Base-by-base conservation (phyloP, 441 rosid species). In the Adansonia madagascariensis region DNA sequence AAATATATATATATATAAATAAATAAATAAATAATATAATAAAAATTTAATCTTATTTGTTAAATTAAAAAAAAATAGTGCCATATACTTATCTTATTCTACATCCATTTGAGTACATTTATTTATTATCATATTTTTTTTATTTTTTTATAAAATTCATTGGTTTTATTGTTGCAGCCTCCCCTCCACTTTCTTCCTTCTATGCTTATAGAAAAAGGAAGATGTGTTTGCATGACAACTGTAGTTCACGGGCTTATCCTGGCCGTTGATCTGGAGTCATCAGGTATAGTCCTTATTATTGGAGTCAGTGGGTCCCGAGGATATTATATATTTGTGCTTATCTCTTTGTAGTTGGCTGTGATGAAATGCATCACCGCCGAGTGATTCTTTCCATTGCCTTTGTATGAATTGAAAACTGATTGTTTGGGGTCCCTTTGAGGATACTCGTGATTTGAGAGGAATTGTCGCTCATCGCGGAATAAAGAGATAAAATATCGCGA, bases 391-490 rank as follows among this genome's bases (percentile, higher is more conserved):
- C 31, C 31, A 27, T 50, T 15, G 56, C 14, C 56, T 50, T 50
- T 50, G 56, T 14, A 14, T 50, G 56, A 50, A 50, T 14, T 50
- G 56, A 50, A 50, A 70, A 17, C 76, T 15, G 56, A 69, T 82
- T 71, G 71, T 50, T 50, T 50, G 17, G 64, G 74, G 53, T 53
- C 63, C 65, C 47, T 3, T 43, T 64, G 10, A 79, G 8, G 80
- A 82, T 75, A 71, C 81, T 1, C 2, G 31, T 27, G 31, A 27
- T 72, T 83, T 80, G 78, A 43, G 65, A 3, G 68, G 6, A 55
- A 61, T 77, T 82, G 79, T 75, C 81, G 52, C 82, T 71, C 80
- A 78, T 87, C 85, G 79, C 83, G 79, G 59, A 80, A 71, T 35
- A 78, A 78, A 56, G 65, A 75, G 57, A 71, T 44, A 35, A 77